These are phyloP conservation scores for Rhododendron henanense DNA, from an alignment of 148 eudicot genomes.

Conservation along the genomic window DNA sequence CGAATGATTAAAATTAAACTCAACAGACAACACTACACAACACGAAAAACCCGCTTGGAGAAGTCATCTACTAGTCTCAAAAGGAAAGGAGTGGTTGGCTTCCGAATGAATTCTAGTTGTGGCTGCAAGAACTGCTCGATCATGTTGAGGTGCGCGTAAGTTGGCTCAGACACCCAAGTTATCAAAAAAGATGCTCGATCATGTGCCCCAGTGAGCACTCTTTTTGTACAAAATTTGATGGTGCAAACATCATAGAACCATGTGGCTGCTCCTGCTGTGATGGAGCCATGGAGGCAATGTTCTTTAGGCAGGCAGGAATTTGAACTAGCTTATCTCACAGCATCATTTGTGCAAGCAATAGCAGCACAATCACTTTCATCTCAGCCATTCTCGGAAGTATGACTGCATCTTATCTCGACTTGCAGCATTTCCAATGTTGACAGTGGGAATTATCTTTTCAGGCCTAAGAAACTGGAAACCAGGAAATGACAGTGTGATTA, in stretches of 20 bases:
- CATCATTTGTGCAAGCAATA: not conserved
- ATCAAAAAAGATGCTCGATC: not conserved
- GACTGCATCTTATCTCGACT: constrained; percentile 61
- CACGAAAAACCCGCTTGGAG: not conserved
- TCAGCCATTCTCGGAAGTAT: constrained; percentile 48
- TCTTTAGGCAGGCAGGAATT: not conserved
- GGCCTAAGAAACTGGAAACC: constrained; percentile 56
- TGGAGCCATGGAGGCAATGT: not conserved
- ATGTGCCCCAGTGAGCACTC: not conserved
- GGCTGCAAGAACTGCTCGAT: not conserved
- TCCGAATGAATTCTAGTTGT: not conserved
- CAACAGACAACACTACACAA: not conserved
- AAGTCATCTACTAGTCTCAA: not conserved
- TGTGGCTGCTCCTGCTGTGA: not conserved
- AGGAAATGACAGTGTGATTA: not conserved
- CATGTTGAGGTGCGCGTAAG: not conserved
- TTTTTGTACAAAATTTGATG: not conserved
- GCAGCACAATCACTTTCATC: not conserved
- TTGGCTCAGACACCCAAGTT: not conserved
- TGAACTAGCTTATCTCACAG: not conserved
- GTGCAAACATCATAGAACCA: not conserved
- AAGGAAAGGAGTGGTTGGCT: not conserved
- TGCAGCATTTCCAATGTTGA: constrained; percentile 51
- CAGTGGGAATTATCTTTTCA: constrained; percentile 60
- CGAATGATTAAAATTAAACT: not conserved